Percentiles rank a stretch among this genome's conserved stretches.
These are phyloP conservation scores for bread wheat (Triticum aestivum) DNA, from an alignment of 176 grass and related monocot genomes.

Conservation along the genomic window DNA sequence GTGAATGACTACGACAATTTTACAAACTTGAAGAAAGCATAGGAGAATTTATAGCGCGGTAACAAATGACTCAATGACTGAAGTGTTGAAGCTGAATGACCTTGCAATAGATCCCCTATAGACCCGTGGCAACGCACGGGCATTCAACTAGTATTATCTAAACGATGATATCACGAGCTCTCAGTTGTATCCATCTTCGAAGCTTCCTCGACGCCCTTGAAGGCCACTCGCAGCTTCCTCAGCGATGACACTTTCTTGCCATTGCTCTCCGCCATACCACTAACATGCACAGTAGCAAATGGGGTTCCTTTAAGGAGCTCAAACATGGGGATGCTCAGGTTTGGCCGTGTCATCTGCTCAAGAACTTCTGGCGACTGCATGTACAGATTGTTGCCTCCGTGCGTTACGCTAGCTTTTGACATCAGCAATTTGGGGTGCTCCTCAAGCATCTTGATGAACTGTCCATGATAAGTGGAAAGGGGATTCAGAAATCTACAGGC, in stretches of 20 bases:
- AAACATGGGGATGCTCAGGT: conserved; percentile 57
- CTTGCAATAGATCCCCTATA: too few species aligned
- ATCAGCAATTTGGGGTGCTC: conserved; percentile 61
- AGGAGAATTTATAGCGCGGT: too few species aligned
- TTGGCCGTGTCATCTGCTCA: conserved; percentile 77
- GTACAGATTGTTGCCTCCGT: conserved; percentile 77
- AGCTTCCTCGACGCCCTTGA: conserved; percentile 45
- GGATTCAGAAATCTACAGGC: conserved; percentile 14
- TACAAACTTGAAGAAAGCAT: too few species aligned
- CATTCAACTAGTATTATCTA: background rate
- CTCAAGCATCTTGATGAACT: conserved; percentile 87
- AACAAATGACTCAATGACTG: too few species aligned
- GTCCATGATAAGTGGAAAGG: conserved; percentile 3
- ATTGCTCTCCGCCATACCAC: conserved; percentile 59
- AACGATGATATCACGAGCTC: conserved; percentile 21
- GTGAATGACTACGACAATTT: too few species aligned
- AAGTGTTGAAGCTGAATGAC: too few species aligned
- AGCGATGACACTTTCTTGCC: conserved; percentile 72
- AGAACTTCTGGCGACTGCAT: conserved; percentile 90
- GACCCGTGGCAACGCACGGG: too few species aligned
- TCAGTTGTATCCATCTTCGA: conserved; percentile 62
- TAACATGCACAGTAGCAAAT: conserved; percentile 58
- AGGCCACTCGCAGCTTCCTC: conserved; percentile 75
- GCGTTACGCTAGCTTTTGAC: conserved; percentile 76
- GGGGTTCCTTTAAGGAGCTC: conserved; percentile 59